phyloP scores from a whole-genome alignment of 2,329 filamentous ascomycete species.

The Zalaria sp. region DNA sequence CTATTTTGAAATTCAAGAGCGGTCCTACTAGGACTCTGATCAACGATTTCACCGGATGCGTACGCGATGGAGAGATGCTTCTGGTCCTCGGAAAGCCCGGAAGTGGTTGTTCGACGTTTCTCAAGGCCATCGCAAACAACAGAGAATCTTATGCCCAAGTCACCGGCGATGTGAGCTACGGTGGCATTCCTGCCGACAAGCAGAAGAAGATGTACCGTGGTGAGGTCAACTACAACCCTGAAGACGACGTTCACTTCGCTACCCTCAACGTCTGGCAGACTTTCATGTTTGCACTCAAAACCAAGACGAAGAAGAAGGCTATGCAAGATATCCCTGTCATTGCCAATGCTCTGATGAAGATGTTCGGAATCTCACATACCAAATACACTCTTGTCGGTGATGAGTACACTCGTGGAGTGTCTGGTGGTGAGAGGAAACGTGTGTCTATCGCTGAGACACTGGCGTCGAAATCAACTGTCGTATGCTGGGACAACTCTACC shows the following conservation, averaged over 20 bases:
- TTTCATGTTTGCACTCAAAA: constrained; percentile 58
- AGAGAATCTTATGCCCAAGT: constrained; percentile 51
- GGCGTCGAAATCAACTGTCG: constrained; percentile 57
- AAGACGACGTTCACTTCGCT: constrained; percentile 65
- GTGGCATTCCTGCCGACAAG: constrained; percentile 53
- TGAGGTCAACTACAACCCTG: constrained; percentile 65
- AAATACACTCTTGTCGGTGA: constrained; percentile 64
- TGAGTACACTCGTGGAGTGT: constrained; percentile 57
- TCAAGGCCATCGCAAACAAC: constrained; percentile 62
- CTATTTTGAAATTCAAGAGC: constrained; percentile 33
- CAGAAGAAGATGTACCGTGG: constrained; percentile 57
- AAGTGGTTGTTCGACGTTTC: constrained; percentile 60
- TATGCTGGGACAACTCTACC: constrained; percentile 70
- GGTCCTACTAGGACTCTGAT: constrained; percentile 42
- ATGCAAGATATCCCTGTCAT: constrained; percentile 52
- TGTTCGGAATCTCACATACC: constrained; percentile 68
- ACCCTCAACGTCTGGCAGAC: constrained; percentile 66
- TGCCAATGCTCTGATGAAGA: constrained; percentile 55
- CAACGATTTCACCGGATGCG: constrained; percentile 52
- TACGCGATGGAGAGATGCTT: constrained; percentile 54
- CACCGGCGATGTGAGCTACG: constrained; percentile 56
- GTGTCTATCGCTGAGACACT: constrained; percentile 68
- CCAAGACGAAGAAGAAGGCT: constrained; percentile 57
- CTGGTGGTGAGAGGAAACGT: constrained; percentile 68
- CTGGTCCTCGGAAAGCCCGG: constrained; percentile 62